Percentiles rank a stretch among this genome's conserved stretches.
Evolutionary conservation across 140 eudicot species (phyloP).

Genomic region (Senecio squalidus): DNA sequence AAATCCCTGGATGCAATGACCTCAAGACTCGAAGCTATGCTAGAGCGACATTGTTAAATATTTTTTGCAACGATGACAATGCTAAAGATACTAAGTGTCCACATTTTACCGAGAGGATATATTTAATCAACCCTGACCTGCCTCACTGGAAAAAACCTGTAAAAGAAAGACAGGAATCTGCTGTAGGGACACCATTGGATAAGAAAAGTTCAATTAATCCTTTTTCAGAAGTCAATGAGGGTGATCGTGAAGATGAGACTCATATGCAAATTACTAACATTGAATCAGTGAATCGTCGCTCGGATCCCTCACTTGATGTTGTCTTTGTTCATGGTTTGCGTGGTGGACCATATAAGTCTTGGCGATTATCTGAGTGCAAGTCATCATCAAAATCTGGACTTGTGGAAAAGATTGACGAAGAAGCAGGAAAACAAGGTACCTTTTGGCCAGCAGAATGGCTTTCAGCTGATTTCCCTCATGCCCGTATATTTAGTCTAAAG

Average conservation of each 20-base stretch:
- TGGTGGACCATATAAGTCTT: conserved; percentile 93
- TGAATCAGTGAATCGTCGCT: too few relatives aligned
- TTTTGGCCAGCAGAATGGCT: conserved; percentile 99
- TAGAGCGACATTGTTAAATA: conserved; percentile 77
- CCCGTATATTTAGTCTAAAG: conserved; percentile 85
- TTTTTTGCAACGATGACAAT: conserved; percentile 44
- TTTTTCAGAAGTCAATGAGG: too few relatives aligned
- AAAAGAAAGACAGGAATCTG: conserved; percentile 11
- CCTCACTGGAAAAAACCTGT: conserved; percentile 82
- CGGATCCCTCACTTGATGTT: conserved; percentile 58
- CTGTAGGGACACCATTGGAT: neutral
- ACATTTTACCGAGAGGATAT: conserved; percentile 78
- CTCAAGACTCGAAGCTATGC: conserved; percentile 90
- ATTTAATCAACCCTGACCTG: conserved; percentile 68
- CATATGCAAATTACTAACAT: too few relatives aligned
- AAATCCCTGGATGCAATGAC: conserved; percentile 75
- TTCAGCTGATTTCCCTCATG: conserved; percentile 84
- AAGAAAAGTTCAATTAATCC: conserved; percentile 27
- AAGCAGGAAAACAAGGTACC: conserved; percentile 93
- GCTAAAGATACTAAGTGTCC: conserved; percentile 42
- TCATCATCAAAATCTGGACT: conserved; percentile 95
- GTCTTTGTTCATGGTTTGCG: conserved; percentile 95
- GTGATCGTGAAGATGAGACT: too few relatives aligned
- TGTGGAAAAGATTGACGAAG: conserved; percentile 98
- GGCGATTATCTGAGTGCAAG: conserved; percentile 93